Evolutionary conservation across 495 filamentous ascomycete species (phyloP).

Genomic region (Aspergillus nidulans): DNA sequence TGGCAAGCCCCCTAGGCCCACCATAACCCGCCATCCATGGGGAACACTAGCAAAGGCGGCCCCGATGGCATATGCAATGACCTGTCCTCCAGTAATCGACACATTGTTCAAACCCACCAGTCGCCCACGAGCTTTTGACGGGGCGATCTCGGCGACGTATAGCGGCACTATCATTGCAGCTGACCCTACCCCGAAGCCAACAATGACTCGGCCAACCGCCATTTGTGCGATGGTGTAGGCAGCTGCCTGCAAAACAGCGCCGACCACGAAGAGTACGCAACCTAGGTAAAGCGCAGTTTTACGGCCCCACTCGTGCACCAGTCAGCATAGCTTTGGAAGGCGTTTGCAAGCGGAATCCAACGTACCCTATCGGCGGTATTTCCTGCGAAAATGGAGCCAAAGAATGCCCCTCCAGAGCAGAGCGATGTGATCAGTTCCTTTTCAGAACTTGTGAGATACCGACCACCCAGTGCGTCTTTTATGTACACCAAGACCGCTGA

Average conservation of each 20-base stretch:
- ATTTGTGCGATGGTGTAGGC: slow-evolving; percentile 48
- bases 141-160: slow-evolving; percentile 46
- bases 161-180: slow-evolving; percentile 48
- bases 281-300: slow-evolving; percentile 48
- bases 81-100: slow-evolving; percentile 50
- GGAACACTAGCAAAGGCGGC: slow-evolving; percentile 47
- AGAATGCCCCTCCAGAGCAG: slow-evolving; percentile 45
- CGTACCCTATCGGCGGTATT: slow-evolving; percentile 38
- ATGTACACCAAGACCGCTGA: slow-evolving; percentile 43
- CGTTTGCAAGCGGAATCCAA: slow-evolving; percentile 8
- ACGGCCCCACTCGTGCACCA: slow-evolving; percentile 32
- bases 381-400: slow-evolving; percentile 50
- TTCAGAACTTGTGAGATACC: slow-evolving; percentile 26
- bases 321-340: not conserved
- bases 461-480: slow-evolving; percentile 22
- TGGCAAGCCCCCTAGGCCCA: slow-evolving; percentile 48
- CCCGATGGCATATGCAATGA: slow-evolving; percentile 49
- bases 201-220: slow-evolving; percentile 46
- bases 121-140: slow-evolving; percentile 49
- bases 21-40: slow-evolving; percentile 51
- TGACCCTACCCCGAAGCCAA: slow-evolving; percentile 52
- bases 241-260: slow-evolving; percentile 42
- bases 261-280: slow-evolving; percentile 45
- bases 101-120: slow-evolving; percentile 56
- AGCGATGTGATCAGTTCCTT: slow-evolving; percentile 48